Evolutionary conservation across 2,329 filamentous ascomycete genomes (phyloP).

Genomic region (Capronia americana): DNA sequence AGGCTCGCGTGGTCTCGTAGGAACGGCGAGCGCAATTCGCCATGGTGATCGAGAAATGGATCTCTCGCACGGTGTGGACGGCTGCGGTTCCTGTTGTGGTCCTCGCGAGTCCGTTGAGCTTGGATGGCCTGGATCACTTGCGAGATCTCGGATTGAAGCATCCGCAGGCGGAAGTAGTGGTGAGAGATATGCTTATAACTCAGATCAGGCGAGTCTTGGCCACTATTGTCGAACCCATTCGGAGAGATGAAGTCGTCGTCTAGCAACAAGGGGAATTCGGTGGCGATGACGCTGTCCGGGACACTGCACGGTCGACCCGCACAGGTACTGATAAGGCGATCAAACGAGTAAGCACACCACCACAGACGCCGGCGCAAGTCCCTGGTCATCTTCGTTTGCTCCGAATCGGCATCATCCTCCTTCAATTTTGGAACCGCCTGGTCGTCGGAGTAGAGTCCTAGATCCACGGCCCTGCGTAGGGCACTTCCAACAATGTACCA

Average conservation of each 20-base stretch:
- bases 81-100: not conserved
- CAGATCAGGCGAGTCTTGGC: not conserved
- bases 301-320: not conserved
- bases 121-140: not conserved
- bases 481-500: constrained; percentile 1
- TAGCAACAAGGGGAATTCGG: not conserved
- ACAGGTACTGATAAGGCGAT: constrained; percentile 2
- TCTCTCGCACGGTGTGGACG: not conserved
- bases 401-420: not conserved
- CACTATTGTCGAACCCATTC: not conserved
- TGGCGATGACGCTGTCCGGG: not conserved
- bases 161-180: constrained; percentile 1
- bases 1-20: not conserved
- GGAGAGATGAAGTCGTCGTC: not conserved
- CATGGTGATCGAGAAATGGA: not conserved
- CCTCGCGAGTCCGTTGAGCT: not conserved
- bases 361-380: not conserved
- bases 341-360: constrained; percentile 1
- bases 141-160: constrained; percentile 2
- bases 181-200: constrained; percentile 1
- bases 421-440: not conserved
- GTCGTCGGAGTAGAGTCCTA: not conserved
- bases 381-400: not conserved
- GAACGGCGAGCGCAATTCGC: not conserved
- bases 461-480: not conserved